These are phyloP conservation scores for Hypsizygus ulmarius DNA, from an alignment of 1,284 basidiomycete genomes.

Conservation along the genomic window DNA sequence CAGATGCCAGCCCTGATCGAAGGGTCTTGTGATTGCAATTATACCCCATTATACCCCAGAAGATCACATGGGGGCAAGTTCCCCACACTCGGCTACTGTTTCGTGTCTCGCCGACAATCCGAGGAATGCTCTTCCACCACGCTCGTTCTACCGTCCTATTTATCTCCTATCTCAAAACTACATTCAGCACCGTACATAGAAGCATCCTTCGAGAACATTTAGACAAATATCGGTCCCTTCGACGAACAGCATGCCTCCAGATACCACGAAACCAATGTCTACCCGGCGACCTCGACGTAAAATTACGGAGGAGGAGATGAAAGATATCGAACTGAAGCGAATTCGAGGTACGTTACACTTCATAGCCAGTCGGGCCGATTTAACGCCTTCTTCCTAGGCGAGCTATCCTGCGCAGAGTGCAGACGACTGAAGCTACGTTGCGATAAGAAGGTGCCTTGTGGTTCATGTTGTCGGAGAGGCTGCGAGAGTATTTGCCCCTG, in stretches of 20 bases:
- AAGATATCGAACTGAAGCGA: constrained; percentile 48
- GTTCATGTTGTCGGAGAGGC: constrained; percentile 43
- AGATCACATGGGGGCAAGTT: too few relatives aligned
- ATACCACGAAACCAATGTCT: constrained; percentile 32
- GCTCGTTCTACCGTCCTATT: too few relatives aligned
- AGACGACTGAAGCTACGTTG: constrained; percentile 46
- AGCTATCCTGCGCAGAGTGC: constrained; percentile 50
- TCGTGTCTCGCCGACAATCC: too few relatives aligned
- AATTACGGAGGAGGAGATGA: constrained; percentile 43
- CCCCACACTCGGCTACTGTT: too few relatives aligned
- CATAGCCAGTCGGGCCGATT: neutral
- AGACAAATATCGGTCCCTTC: too few relatives aligned
- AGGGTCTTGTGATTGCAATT: too few relatives aligned
- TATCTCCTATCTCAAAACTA: too few relatives aligned
- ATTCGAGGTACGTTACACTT: constrained; percentile 31
- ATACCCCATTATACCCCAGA: too few relatives aligned
- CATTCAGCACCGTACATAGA: too few relatives aligned
- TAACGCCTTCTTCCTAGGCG: constrained; percentile 28
- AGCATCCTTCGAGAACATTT: too few relatives aligned
- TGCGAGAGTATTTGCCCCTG: constrained; percentile 49
- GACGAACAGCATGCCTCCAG: constrained; percentile 35
- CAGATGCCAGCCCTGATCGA: too few relatives aligned
- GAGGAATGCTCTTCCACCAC: too few relatives aligned
- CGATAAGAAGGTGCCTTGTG: constrained; percentile 48
- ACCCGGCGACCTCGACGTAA: constrained; percentile 36